Evolutionary conservation across 1,284 basidiomycete genomes (phyloP).

Genomic region (Hypsizygus ulmarius): DNA sequence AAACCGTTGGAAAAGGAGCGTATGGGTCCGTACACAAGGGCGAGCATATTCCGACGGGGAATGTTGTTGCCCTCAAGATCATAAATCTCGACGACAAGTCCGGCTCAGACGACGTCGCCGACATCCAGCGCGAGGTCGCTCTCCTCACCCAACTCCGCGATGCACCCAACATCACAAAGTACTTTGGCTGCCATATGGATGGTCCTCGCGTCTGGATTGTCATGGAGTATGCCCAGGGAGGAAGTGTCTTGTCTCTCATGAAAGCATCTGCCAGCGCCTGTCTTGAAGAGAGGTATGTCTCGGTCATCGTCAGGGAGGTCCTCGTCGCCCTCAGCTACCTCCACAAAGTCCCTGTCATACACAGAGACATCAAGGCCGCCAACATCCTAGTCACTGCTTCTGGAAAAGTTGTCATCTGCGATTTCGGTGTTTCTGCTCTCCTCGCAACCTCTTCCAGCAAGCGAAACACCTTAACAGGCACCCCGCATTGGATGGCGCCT

Average conservation of each 20-base stretch:
- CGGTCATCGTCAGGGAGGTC: slow-evolving; percentile 88
- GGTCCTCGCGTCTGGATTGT: slow-evolving; percentile 97
- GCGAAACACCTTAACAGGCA: slow-evolving; percentile 92
- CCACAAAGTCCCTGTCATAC: slow-evolving; percentile 93
- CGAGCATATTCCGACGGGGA: slow-evolving; percentile 79
- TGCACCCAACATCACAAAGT: slow-evolving; percentile 90
- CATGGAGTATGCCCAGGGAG: slow-evolving; percentile 97
- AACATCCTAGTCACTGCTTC: slow-evolving; percentile 88
- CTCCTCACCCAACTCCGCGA: slow-evolving; percentile 89
- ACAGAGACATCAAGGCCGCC: slow-evolving; percentile 95
- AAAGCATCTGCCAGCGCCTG: slow-evolving; percentile 79
- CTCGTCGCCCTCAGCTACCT: slow-evolving; percentile 84
- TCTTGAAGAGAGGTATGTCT: slow-evolving; percentile 88
- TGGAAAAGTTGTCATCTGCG: slow-evolving; percentile 90
- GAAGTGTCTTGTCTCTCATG: slow-evolving; percentile 90
- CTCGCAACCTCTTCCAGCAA: slow-evolving; percentile 86
- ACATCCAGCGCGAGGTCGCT: slow-evolving; percentile 96
- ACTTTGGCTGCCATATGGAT: slow-evolving; percentile 94
- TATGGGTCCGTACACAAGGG: slow-evolving; percentile 97
- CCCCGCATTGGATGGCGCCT: slow-evolving; percentile 99
- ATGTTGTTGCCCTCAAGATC: slow-evolving; percentile 94
- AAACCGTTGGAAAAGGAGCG: slow-evolving; percentile 89
- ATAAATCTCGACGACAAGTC: slow-evolving; percentile 90
- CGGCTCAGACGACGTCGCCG: slow-evolving; percentile 91
- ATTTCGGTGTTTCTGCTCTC: slow-evolving; percentile 96